phyloP scores from a whole-genome alignment of 495 filamentous ascomycete species.

The Xylaria longipes region DNA sequence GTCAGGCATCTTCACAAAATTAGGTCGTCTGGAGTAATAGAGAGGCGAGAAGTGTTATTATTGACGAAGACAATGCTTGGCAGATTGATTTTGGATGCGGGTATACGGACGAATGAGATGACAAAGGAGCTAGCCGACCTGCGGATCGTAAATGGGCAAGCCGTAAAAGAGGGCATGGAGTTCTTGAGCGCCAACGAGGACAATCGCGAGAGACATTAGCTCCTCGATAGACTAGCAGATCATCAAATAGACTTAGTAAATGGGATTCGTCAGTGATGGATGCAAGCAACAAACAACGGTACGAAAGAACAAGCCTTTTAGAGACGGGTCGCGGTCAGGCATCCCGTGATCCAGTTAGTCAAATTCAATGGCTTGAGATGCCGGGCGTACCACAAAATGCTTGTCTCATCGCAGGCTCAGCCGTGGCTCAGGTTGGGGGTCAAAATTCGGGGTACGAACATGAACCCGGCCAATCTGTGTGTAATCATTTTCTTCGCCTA shows the following conservation, averaged over 20 bases:
- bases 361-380: background rate
- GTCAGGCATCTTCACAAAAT: background rate
- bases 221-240: background rate
- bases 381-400: background rate
- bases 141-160: background rate
- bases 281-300: background rate
- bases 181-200: background rate
- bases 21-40: background rate
- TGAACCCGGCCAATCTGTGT: background rate
- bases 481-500: background rate
- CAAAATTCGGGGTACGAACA: background rate
- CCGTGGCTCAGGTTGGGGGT: slow-evolving; percentile 2
- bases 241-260: background rate
- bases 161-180: background rate
- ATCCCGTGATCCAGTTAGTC: background rate
- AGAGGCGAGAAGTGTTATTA: background rate
- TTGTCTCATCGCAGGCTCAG: background rate
- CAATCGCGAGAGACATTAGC: background rate
- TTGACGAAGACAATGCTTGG: background rate
- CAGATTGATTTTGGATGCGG: background rate
- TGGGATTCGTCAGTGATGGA: background rate
- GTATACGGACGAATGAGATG: background rate
- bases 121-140: background rate
- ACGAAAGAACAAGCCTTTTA: background rate
- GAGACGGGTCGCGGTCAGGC: background rate